These are phyloP conservation scores for Colletotrichum navitas DNA, from an alignment of 2,329 filamentous ascomycete genomes.

Conservation along the genomic window DNA sequence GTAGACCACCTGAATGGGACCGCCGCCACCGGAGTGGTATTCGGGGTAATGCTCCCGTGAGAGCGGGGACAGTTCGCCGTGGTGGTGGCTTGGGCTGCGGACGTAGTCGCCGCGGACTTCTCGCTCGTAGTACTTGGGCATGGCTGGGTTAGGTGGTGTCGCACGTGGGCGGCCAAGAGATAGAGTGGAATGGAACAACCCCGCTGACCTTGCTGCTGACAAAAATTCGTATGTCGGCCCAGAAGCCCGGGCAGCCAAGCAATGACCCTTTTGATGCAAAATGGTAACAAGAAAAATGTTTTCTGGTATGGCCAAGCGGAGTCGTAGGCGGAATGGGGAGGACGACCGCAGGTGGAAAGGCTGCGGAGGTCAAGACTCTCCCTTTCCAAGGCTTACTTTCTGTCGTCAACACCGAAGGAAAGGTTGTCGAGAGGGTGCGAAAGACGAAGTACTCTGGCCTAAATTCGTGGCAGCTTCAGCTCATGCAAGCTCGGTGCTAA, in stretches of 20 bases:
- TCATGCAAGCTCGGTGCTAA: background rate
- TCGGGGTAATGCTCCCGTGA: conserved; percentile 48
- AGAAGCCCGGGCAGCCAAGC: background rate
- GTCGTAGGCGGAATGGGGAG: background rate
- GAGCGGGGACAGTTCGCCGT: conserved; percentile 43
- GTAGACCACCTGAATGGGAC: conserved; percentile 17
- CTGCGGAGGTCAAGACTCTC: background rate
- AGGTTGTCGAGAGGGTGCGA: background rate
- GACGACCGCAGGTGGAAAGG: background rate
- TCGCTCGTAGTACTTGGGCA: conserved; percentile 48
- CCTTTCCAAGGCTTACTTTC: background rate
- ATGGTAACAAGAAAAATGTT: background rate
- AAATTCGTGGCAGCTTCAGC: background rate
- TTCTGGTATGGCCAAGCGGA: background rate
- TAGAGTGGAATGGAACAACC: background rate
- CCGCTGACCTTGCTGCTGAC: background rate
- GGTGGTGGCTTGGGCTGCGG: conserved; percentile 43
- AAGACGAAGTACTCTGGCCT: background rate
- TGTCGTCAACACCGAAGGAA: background rate
- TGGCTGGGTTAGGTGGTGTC: conserved; percentile 8
- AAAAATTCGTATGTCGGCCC: background rate
- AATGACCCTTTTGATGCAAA: background rate
- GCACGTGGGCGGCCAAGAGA: too few relatives aligned
- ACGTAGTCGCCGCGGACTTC: conserved; percentile 48
- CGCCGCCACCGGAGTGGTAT: conserved; percentile 49